phyloP scores from a whole-genome alignment of 2,329 filamentous ascomycete species.

The Spiromastix sp. region DNA sequence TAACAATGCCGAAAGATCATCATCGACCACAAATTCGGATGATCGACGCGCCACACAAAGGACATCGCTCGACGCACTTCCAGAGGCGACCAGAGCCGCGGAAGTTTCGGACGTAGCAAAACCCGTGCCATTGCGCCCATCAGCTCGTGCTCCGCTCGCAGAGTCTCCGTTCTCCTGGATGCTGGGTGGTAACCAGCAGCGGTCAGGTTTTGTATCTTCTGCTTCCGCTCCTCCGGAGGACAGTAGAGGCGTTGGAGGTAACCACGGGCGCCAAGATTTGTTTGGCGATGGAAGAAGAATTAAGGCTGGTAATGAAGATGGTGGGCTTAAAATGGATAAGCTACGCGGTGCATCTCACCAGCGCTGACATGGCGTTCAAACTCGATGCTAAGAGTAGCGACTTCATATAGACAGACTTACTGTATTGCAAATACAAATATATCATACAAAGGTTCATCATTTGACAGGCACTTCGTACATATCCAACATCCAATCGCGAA shows the following conservation, averaged over 20 bases:
- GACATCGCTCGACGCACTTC: not conserved
- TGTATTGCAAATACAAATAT: too few relatives aligned
- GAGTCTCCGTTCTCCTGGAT: slow-evolving; percentile 42
- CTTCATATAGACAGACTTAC: too few relatives aligned
- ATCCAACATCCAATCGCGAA: too few relatives aligned
- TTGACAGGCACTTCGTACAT: too few relatives aligned
- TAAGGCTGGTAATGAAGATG: slow-evolving; percentile 22
- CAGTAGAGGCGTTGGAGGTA: slow-evolving; percentile 17
- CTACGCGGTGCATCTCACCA: slow-evolving; percentile 6
- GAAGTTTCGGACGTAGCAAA: slow-evolving; percentile 9
- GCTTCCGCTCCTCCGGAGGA: slow-evolving; percentile 36
- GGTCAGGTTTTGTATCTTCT: slow-evolving; percentile 36
- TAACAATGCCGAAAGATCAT: not conserved
- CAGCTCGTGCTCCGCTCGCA: slow-evolving; percentile 31
- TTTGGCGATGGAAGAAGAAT: slow-evolving; percentile 24
- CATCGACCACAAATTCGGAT: not conserved
- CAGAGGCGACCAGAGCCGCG: slow-evolving; percentile 2
- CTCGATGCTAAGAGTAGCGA: too few relatives aligned
- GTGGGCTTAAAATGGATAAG: slow-evolving; percentile 30
- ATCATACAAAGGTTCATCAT: too few relatives aligned
- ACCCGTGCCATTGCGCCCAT: slow-evolving; percentile 16
- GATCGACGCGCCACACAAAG: not conserved
- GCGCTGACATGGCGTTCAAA: not conserved
- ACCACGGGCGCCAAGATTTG: slow-evolving; percentile 2
- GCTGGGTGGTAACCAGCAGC: slow-evolving; percentile 34